Evolutionary conservation across 495 filamentous ascomycete genomes (phyloP).

Genomic region (Talaromyces ruber): DNA sequence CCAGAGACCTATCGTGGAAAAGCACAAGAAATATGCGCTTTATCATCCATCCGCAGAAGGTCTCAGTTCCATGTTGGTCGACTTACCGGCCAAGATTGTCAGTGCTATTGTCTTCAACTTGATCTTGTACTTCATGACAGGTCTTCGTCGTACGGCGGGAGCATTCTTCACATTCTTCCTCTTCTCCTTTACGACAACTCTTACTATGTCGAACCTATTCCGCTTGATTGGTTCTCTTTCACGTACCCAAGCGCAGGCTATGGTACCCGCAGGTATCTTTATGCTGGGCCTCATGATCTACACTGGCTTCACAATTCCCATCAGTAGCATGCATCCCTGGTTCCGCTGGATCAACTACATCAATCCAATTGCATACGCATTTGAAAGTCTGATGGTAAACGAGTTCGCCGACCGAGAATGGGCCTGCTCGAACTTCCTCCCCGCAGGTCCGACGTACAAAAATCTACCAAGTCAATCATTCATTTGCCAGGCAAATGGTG

Average conservation of each 20-base stretch:
- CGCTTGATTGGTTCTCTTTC: constrained; percentile 42
- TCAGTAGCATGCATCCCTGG: constrained; percentile 44
- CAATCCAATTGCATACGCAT: constrained; percentile 42
- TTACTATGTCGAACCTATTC: constrained; percentile 55
- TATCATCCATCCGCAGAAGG: constrained; percentile 60
- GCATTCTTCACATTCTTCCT: constrained; percentile 58
- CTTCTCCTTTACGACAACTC: constrained; percentile 42
- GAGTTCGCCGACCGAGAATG: constrained; percentile 59
- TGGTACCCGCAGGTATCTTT: constrained; percentile 42
- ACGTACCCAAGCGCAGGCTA: constrained; percentile 43
- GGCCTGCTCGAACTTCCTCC: constrained; percentile 27
- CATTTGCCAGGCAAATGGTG: constrained; percentile 49
- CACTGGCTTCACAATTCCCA: constrained; percentile 45
- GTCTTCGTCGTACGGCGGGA: constrained; percentile 36
- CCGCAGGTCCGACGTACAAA: constrained; percentile 25
- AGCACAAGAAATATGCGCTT: constrained; percentile 58
- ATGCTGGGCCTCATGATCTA: constrained; percentile 46
- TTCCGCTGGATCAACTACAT: constrained; percentile 47
- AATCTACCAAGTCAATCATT: constrained; percentile 11
- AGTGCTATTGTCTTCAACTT: constrained; percentile 47
- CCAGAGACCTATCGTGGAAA: constrained; percentile 61
- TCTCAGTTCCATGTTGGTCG: constrained; percentile 51
- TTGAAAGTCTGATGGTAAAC: constrained; percentile 42
- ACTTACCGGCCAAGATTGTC: constrained; percentile 50
- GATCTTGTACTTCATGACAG: constrained; percentile 54